Evolutionary conservation across 208 protist species (phyloP).

Genomic region (Acanthamoeba triangularis): DNA sequence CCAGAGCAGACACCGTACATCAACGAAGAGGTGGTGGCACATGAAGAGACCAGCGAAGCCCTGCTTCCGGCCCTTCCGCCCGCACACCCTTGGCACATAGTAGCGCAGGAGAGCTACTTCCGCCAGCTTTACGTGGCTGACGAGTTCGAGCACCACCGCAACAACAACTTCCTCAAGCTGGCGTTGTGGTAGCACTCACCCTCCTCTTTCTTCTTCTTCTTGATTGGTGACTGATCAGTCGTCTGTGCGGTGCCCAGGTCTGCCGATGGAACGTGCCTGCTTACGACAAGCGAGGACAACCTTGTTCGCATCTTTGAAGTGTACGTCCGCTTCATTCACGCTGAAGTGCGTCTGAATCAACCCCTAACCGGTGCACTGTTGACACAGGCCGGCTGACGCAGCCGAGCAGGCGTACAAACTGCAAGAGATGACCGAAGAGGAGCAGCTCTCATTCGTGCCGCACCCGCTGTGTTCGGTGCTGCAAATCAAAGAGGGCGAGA

Average conservation of each 20-base stretch:
- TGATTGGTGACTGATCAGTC: neutral
- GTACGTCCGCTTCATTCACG: neutral
- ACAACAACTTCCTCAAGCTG: conserved; percentile 57
- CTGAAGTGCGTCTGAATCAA: neutral
- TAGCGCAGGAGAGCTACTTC: neutral
- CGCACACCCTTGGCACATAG: conserved; percentile 28
- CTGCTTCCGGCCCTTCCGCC: neutral
- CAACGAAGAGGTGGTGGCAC: neutral
- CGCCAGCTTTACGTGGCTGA: conserved; percentile 40
- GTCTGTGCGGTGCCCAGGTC: neutral
- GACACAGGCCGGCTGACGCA: neutral
- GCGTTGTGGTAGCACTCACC: neutral
- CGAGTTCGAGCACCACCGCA: neutral
- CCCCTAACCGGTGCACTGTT: neutral
- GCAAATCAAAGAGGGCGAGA: conserved; percentile 45
- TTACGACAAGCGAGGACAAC: conserved; percentile 58
- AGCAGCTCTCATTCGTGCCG: neutral
- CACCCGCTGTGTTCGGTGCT: neutral
- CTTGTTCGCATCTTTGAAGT: conserved; percentile 59
- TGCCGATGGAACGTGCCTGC: conserved; percentile 38
- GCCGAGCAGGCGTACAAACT: neutral
- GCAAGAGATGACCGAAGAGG: conserved; percentile 12
- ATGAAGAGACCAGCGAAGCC: neutral
- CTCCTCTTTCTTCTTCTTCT: neutral
- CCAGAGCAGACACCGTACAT: neutral